A percentile compares a stretch with the other conserved stretches of the same genome.
phyloP scores from a whole-genome alignment of 2,329 filamentous ascomycete genomes.

The Fusarium humuli region DNA sequence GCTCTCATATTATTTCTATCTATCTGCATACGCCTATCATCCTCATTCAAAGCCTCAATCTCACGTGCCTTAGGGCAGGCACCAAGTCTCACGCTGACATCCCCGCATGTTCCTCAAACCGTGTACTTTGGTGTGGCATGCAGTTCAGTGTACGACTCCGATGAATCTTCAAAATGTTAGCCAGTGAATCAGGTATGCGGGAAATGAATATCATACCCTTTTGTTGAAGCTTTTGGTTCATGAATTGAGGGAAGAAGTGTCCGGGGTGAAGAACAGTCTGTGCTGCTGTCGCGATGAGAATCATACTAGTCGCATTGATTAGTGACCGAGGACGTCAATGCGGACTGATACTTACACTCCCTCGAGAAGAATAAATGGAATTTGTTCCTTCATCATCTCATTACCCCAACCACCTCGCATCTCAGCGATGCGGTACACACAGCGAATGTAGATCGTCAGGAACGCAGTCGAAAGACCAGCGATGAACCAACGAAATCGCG shows the following conservation, averaged over 20 bases:
- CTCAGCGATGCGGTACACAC: slow-evolving; percentile 22
- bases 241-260: neutral
- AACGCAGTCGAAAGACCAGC: neutral
- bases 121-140: neutral
- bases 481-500: neutral
- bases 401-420: slow-evolving; percentile 14
- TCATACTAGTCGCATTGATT: neutral
- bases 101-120: neutral
- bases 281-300: neutral
- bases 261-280: slow-evolving; percentile 17
- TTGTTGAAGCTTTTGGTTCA: neutral
- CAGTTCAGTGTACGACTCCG: neutral
- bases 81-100: neutral
- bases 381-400: slow-evolving; percentile 4
- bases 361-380: slow-evolving; percentile 11
- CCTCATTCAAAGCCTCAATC: too few relatives aligned
- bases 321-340: neutral
- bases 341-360: neutral
- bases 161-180: neutral
- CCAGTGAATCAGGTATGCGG: rapidly evolving
- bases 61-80: neutral
- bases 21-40: neutral
- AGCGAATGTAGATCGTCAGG: slow-evolving; percentile 14
- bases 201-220: neutral
- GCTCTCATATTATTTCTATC: neutral